Percentiles rank a stretch among this genome's conserved stretches.
phyloP scores from a whole-genome alignment of 2,329 filamentous ascomycete species.

The Helotiales sp. region DNA sequence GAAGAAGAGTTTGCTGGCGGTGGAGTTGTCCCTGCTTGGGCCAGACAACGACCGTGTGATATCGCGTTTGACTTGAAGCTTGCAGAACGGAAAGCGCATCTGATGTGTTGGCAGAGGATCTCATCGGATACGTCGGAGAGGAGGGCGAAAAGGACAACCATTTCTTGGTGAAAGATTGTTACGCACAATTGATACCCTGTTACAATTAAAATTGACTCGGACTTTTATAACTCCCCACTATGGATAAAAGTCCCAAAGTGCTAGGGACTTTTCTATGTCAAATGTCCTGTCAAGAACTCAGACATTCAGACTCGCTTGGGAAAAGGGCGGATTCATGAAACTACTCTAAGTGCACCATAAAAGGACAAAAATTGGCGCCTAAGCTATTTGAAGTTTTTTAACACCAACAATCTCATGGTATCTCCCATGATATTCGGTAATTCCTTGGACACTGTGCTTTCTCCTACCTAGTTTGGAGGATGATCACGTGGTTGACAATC shows the following conservation, averaged over 20 bases:
- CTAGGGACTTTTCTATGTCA: too few relatives aligned
- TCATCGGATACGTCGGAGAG: constrained; percentile 1
- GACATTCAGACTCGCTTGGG: too few relatives aligned
- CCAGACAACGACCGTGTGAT: background rate
- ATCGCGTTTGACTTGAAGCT: background rate
- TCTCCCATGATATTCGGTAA: background rate
- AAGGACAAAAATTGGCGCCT: too few relatives aligned
- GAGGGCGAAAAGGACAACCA: background rate
- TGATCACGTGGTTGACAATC: background rate
- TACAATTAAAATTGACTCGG: too few relatives aligned
- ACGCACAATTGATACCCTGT: background rate
- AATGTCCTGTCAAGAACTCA: too few relatives aligned
- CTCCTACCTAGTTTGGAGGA: too few relatives aligned
- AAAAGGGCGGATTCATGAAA: too few relatives aligned
- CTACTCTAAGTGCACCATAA: too few relatives aligned
- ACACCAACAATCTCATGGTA: too few relatives aligned
- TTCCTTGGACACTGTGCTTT: background rate
- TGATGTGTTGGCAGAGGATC: constrained; percentile 8
- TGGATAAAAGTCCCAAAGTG: too few relatives aligned
- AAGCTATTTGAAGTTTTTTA: too few relatives aligned
- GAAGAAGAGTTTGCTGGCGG: constrained; percentile 1
- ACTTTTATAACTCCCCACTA: too few relatives aligned
- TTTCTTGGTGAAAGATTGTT: background rate
- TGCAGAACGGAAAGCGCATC: background rate
- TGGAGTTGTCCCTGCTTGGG: constrained; percentile 7